Evolutionary conservation across 2,329 filamentous ascomycete genomes (phyloP).

Genomic region (Cytospora mali): DNA sequence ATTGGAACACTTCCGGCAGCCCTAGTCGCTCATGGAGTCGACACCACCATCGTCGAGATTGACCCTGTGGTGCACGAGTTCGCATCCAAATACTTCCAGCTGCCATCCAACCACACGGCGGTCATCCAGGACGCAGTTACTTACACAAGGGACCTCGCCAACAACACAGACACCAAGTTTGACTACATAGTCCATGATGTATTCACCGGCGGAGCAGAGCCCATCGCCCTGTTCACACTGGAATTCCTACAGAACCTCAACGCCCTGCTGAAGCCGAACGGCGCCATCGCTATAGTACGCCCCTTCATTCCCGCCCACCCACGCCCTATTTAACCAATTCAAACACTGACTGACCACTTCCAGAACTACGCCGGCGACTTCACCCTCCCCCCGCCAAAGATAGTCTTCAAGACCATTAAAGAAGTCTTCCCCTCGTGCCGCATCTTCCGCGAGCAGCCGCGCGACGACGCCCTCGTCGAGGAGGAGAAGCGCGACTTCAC

Average conservation of each 20-base stretch:
- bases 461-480: conserved; percentile 51
- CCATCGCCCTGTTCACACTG: conserved; percentile 81
- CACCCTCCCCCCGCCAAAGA: conserved; percentile 70
- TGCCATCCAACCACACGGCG: conserved; percentile 76
- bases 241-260: conserved; percentile 77
- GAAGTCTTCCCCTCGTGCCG: conserved; percentile 86
- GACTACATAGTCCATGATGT: conserved; percentile 98
- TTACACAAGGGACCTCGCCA: conserved; percentile 58
- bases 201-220: conserved; percentile 94
- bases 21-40: conserved; percentile 82
- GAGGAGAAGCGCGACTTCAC: conserved; percentile 71
- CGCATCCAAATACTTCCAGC: conserved; percentile 78
- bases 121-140: conserved; percentile 79
- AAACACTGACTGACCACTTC: conserved; percentile 18
- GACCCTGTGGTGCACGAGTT: conserved; percentile 87
- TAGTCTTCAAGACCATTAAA: conserved; percentile 81
- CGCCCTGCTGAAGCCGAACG: conserved; percentile 72
- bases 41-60: conserved; percentile 93
- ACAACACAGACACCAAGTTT: conserved; percentile 55
- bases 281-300: conserved; percentile 83
- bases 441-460: conserved; percentile 78
- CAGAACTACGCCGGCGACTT: conserved; percentile 96
- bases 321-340: no score
- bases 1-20: conserved; percentile 90
- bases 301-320: not conserved